Conservation (phyloP, 2,329 filamentous ascomycete genomes). For the Fonsecaea pedrosoi region DNA sequence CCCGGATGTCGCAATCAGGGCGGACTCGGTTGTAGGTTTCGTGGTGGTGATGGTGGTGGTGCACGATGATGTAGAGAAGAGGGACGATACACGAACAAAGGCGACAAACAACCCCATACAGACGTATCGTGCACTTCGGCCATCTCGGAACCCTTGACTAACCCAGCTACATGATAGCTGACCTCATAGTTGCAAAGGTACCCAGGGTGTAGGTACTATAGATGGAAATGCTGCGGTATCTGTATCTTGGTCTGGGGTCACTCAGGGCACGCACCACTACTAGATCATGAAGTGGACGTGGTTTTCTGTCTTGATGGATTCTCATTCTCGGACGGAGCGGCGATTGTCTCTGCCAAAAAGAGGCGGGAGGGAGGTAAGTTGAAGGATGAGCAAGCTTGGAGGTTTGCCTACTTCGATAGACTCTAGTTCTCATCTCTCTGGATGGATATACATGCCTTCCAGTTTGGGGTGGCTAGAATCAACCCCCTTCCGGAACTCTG, state of each 20-base stretch:
- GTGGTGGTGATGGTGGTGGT: background rate
- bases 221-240: background rate
- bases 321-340: background rate
- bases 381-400: background rate
- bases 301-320: background rate
- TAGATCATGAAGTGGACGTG: background rate
- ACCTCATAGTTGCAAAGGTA: background rate
- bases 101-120: background rate
- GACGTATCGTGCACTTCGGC: background rate
- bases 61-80: constrained; percentile 12
- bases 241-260: background rate
- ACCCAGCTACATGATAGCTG: background rate
- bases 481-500: too few species aligned
- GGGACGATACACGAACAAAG: background rate
- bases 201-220: background rate
- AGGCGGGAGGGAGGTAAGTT: background rate
- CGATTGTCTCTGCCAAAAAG: background rate
- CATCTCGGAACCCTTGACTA: background rate
- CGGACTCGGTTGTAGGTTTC: background rate
- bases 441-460: too few species aligned
- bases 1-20: background rate
- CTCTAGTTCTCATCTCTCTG: too few species aligned
- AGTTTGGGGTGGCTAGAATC: too few species aligned
- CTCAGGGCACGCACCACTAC: background rate
- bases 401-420: too few species aligned